These are phyloP conservation scores for Xylaria curta DNA, from an alignment of 495 filamentous ascomycete genomes.

Conservation along the genomic window DNA sequence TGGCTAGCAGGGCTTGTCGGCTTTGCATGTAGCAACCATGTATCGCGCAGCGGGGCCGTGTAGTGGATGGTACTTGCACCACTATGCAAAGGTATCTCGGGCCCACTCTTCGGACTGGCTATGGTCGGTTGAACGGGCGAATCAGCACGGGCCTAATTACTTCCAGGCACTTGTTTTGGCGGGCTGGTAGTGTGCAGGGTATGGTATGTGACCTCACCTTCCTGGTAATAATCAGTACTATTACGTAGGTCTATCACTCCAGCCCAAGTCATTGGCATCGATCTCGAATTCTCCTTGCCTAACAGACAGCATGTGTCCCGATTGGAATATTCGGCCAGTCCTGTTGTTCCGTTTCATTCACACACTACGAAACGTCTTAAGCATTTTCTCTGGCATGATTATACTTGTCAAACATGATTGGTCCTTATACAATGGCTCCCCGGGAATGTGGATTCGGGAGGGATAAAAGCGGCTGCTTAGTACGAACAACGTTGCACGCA, in stretches of 20 bases:
- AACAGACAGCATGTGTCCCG: neutral
- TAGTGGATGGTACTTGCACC: neutral
- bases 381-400: neutral
- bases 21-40: conserved; percentile 22
- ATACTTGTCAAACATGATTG: conserved; percentile 3
- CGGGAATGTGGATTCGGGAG: conserved; percentile 17
- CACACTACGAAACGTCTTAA: neutral
- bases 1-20: conserved; percentile 31
- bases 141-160: conserved; percentile 39
- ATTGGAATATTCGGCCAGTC: neutral
- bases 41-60: conserved; percentile 2
- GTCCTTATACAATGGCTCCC: neutral
- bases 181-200: neutral
- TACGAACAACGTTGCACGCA: conserved; percentile 9
- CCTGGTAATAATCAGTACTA: conserved; percentile 7
- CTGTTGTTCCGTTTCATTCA: neutral
- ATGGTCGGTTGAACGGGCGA: conserved; percentile 41
- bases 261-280: neutral
- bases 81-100: neutral
- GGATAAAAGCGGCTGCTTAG: conserved; percentile 14
- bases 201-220: conserved; percentile 20
- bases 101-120: conserved; percentile 25
- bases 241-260: conserved; percentile 21
- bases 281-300: neutral
- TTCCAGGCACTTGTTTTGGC: conserved; percentile 15